Conservation (phyloP, 2,329 filamentous ascomycete genomes). For the Tolypocladium capitatum region DNA sequence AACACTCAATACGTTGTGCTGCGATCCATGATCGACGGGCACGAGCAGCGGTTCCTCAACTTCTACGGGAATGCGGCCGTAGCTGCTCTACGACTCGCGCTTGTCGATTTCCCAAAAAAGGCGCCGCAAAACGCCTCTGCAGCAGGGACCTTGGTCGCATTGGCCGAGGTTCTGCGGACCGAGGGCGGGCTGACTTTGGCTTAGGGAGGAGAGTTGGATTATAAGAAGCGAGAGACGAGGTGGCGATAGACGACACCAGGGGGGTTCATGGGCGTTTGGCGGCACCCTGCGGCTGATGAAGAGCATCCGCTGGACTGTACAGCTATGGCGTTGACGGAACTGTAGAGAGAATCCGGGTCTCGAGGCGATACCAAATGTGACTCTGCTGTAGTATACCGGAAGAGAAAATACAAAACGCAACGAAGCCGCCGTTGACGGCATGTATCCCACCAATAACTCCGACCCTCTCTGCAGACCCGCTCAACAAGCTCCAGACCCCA, state of each 20-base stretch:
- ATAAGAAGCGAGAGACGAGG: background rate
- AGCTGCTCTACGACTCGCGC: constrained; percentile 54
- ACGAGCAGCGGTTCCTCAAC: constrained; percentile 60
- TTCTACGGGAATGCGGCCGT: constrained; percentile 70
- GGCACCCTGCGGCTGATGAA: background rate
- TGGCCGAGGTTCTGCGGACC: constrained; percentile 38
- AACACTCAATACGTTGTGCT: constrained; percentile 62
- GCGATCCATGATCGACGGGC: constrained; percentile 57
- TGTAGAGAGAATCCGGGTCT: background rate
- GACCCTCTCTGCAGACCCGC: background rate
- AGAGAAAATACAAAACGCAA: background rate
- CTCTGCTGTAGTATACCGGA: background rate
- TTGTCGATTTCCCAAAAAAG: constrained; percentile 59
- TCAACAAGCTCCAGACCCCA: background rate
- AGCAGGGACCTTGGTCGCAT: constrained; percentile 36
- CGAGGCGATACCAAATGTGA: constrained; percentile 3
- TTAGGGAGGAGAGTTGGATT: constrained; percentile 7
- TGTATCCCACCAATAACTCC: background rate
- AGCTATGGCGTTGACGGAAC: constrained; percentile 1
- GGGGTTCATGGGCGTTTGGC: constrained; percentile 3
- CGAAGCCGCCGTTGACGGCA: background rate
- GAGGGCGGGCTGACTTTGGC: constrained; percentile 35
- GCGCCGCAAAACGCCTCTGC: constrained; percentile 33
- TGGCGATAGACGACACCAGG: background rate
- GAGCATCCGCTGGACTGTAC: constrained; percentile 1